These are phyloP conservation scores for Lagenidium giganteum DNA, from an alignment of 352 stramenopile species.

Conservation along the genomic window DNA sequence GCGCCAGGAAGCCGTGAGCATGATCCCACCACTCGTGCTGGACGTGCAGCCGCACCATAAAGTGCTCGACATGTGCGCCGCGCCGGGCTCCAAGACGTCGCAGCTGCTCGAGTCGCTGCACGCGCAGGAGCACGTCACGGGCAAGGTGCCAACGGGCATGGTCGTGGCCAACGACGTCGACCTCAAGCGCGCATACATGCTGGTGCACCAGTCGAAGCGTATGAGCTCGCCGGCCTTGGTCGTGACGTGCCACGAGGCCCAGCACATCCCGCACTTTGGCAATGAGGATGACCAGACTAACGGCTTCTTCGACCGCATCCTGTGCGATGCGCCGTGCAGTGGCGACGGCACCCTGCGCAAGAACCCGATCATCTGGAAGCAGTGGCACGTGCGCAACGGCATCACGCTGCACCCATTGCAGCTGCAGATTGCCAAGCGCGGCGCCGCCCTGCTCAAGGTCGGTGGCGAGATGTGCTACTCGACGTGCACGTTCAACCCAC, in stretches of 20 bases:
- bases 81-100: slow-evolving; percentile 98
- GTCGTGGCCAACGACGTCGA: slow-evolving; percentile 98
- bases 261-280: slow-evolving; percentile 93
- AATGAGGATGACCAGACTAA: slow-evolving; percentile 42
- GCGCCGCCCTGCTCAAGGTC: slow-evolving; percentile 88
- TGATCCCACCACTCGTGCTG: slow-evolving; percentile 98
- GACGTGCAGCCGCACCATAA: slow-evolving; percentile 91
- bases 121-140: slow-evolving; percentile 69
- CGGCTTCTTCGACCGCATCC: slow-evolving; percentile 96
- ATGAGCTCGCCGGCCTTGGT: slow-evolving; percentile 93
- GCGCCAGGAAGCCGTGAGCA: slow-evolving; percentile 98
- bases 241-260: slow-evolving; percentile 95
- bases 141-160: slow-evolving; percentile 81
- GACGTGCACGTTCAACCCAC: slow-evolving; percentile 98
- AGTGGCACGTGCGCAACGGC: slow-evolving; percentile 89
- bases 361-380: slow-evolving; percentile 94
- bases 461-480: slow-evolving; percentile 95
- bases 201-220: slow-evolving; percentile 97
- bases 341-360: slow-evolving; percentile 99
- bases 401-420: slow-evolving; percentile 95
- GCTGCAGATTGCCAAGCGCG: slow-evolving; percentile 93
- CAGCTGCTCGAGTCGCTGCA: slow-evolving; percentile 96
- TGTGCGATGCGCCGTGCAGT: slow-evolving; percentile 98
- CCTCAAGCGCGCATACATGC: slow-evolving; percentile 97
- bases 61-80: slow-evolving; percentile 98